Base-by-base conservation (phyloP, 495 filamentous ascomycete genomes). In the Aspergillus mulundensis region DNA sequence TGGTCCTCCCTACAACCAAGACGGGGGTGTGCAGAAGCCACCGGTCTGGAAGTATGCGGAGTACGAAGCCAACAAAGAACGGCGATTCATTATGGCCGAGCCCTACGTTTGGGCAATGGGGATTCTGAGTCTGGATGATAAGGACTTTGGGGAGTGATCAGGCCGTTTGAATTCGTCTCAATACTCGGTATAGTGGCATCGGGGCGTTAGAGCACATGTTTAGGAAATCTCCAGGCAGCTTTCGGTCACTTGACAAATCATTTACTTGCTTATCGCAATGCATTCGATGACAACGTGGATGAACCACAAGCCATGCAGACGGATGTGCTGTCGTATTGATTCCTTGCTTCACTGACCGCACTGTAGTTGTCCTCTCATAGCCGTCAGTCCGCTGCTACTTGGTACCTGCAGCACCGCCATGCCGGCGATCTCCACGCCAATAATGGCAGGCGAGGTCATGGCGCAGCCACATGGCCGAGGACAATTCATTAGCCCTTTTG, bases 61-160 rank as follows among this genome's bases (percentile, higher is more conserved):
- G 5, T 24, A 24, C 38, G 73, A 69, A 39, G 63, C 69, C 24
- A 82, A 84, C 61, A 60, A 32, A 3, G 60, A 66, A 38, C 48
- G 78, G 18, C 69, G 83, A 28, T 82, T 82, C 64, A 68, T 85
- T 50, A 68, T 71, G 4, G 64, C 14, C 66, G 61, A 36, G 14
- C 69, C 73, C 53, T 69, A 77, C 34, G 75, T 75, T 61, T 84
- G 78, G 76, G 84, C 83, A 12, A 78, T 84, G 76, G 85, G 85
- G 6, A 60, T 86, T 38, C 59, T 86, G 66, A 77, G 75, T 18
- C 69, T 78, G 54, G 82, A 85, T 52, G 79, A 80, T 48, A 81
- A 49, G 8, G 28, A 38, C 18, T 16, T 11, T 2, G 15, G n/a
- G 3, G 19, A 5, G 40, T 25, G 20, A 16, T n/a, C 20, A 51